Percentiles rank a stretch among this genome's conserved stretches.
Evolutionary conservation across 2,329 filamentous ascomycete species (phyloP).

Genomic region (Beauveria australis): DNA sequence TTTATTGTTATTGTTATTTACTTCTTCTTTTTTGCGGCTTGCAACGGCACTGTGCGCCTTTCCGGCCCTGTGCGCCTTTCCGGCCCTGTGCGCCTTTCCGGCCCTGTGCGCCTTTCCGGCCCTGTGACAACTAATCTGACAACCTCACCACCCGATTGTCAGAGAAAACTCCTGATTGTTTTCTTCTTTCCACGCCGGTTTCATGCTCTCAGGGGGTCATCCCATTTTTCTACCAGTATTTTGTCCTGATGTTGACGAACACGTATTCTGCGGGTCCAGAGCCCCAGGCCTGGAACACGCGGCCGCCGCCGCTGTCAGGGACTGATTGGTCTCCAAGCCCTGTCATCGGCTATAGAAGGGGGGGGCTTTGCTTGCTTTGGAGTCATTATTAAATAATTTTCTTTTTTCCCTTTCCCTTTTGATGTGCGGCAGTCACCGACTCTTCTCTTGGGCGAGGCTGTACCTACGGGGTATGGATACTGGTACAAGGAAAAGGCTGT

Average conservation of each 20-base stretch:
- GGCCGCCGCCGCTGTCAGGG: background rate
- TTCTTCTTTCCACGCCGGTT: background rate
- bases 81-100: background rate
- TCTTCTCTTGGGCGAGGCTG: background rate
- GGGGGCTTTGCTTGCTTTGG: background rate
- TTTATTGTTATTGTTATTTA: too few relatives aligned
- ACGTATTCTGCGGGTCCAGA: conserved; percentile 3
- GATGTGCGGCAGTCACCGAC: background rate
- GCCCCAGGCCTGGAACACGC: conserved; percentile 1
- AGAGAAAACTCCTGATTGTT: background rate
- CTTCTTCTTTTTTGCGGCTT: background rate
- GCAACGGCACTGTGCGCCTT: background rate
- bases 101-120: background rate
- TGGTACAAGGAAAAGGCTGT: background rate
- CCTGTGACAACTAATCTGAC: background rate
- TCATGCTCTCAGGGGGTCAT: background rate
- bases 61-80: background rate
- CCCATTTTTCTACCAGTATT: background rate
- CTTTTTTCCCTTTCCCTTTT: background rate
- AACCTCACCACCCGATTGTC: background rate
- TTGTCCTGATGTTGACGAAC: background rate
- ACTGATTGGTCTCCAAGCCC: conserved; percentile 3
- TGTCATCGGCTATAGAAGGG: background rate
- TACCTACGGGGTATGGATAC: background rate
- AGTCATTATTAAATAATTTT: too few relatives aligned